Evolutionary conservation across 345 rosid genomes (phyloP).

Genomic region (Firmiana major): DNA sequence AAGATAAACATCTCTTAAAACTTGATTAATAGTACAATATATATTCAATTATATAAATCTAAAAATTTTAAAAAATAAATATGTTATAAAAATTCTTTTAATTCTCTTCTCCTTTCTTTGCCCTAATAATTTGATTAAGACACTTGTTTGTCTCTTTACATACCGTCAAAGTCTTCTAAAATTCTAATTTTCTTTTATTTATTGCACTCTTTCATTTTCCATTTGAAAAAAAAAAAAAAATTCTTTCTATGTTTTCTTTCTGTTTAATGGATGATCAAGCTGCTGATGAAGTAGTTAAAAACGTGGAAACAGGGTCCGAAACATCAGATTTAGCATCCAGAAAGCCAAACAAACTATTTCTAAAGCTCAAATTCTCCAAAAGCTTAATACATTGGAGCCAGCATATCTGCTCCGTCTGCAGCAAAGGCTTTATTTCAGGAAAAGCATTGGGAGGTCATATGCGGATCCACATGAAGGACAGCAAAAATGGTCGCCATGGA

Average conservation of each 20-base stretch:
- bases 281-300: not conserved
- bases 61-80: too few relatives aligned
- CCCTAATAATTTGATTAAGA: too few relatives aligned
- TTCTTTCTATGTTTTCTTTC: not conserved
- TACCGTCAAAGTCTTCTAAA: too few relatives aligned
- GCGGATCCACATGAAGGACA: conserved; percentile 32
- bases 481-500: not conserved
- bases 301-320: not conserved
- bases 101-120: too few relatives aligned
- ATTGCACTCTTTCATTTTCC: not conserved
- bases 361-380: conserved; percentile 7
- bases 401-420: conserved; percentile 31
- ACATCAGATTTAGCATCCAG: not conserved
- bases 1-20: too few relatives aligned
- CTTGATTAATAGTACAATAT: too few relatives aligned
- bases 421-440: conserved; percentile 33
- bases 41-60: too few relatives aligned
- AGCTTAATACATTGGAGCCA: too few relatives aligned
- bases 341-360: not conserved
- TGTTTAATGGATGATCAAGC: not conserved
- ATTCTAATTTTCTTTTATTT: too few relatives aligned
- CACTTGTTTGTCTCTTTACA: too few relatives aligned
- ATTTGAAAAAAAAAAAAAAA: not conserved
- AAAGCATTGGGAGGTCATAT: conserved; percentile 44
- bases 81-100: too few relatives aligned